Conservation (phyloP, 2,329 filamentous ascomycete species). For the Penicillium olsonii region DNA sequence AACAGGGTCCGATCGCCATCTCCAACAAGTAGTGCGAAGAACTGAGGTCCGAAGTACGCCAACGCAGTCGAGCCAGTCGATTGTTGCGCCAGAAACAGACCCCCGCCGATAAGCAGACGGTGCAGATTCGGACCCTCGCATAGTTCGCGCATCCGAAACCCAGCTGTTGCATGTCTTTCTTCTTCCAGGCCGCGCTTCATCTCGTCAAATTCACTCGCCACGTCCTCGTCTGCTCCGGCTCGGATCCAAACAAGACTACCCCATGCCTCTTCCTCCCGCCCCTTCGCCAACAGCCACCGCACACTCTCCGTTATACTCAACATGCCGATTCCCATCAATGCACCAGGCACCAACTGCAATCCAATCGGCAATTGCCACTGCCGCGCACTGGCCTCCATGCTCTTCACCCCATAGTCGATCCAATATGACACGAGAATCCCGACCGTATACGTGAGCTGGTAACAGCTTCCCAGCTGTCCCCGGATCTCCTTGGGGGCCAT, state of each 20-base stretch:
- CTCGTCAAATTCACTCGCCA: constrained; percentile 51
- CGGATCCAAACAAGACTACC: constrained; percentile 55
- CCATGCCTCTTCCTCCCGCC: constrained; percentile 50
- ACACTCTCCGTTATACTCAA: constrained; percentile 53
- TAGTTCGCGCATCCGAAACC: constrained; percentile 48
- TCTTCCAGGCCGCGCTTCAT: constrained; percentile 51
- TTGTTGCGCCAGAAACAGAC: constrained; percentile 55
- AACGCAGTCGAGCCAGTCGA: constrained; percentile 58
- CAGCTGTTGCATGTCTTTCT: constrained; percentile 49
- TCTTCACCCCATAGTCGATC: constrained; percentile 51
- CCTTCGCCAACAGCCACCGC: constrained; percentile 53
- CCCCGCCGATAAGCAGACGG: constrained; percentile 47
- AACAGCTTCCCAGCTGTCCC: constrained; percentile 53
- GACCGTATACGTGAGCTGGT: constrained; percentile 54
- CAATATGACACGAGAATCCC: constrained; percentile 57
- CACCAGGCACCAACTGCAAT: constrained; percentile 52
- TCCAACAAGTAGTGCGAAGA: constrained; percentile 55
- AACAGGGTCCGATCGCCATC: constrained; percentile 49
- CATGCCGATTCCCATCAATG: constrained; percentile 51
- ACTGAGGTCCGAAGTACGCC: constrained; percentile 58
- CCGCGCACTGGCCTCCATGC: constrained; percentile 28
- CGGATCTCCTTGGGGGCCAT: constrained; percentile 51
- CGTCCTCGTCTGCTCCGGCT: constrained; percentile 41
- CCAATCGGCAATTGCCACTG: constrained; percentile 62
- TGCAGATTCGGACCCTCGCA: constrained; percentile 49